phyloP scores from a whole-genome alignment of 345 rosid species.

The Eucalyptus grandis region DNA sequence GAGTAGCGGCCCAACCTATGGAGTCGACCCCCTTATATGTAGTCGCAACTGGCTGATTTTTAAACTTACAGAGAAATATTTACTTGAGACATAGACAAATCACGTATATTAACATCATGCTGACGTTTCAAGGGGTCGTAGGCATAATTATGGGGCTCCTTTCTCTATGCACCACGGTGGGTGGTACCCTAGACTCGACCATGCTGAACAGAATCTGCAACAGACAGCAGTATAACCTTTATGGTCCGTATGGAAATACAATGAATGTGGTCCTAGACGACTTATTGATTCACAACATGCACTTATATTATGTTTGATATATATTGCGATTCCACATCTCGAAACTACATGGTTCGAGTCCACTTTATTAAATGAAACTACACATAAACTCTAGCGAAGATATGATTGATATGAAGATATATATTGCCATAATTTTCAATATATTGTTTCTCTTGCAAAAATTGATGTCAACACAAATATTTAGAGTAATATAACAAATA shows the following conservation, averaged over 20 bases:
- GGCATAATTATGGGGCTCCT: not conserved
- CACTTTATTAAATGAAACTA: no score
- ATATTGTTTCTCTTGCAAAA: not conserved
- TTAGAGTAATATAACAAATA: not conserved
- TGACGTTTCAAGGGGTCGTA: not conserved
- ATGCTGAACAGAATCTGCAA: not conserved
- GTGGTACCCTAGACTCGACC: not conserved
- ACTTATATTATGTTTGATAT: no score
- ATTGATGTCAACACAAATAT: not conserved
- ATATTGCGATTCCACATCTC: no score
- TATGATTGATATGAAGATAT: no score
- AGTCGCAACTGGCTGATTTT: not conserved
- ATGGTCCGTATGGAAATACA: not conserved
- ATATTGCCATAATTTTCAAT: no score
- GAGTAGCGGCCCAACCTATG: not conserved
- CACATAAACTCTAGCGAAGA: no score
- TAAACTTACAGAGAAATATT: not conserved
- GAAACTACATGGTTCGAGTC: no score
- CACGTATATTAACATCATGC: not conserved
- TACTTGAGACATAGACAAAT: not conserved
- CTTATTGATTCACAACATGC: not conserved
- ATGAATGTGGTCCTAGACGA: not conserved
- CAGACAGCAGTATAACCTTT: fast-evolving
- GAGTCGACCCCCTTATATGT: not conserved
- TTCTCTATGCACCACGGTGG: not conserved